Conservation (phyloP, 371 early-diverging fungal species). For the Actinomucor elegans region DNA sequence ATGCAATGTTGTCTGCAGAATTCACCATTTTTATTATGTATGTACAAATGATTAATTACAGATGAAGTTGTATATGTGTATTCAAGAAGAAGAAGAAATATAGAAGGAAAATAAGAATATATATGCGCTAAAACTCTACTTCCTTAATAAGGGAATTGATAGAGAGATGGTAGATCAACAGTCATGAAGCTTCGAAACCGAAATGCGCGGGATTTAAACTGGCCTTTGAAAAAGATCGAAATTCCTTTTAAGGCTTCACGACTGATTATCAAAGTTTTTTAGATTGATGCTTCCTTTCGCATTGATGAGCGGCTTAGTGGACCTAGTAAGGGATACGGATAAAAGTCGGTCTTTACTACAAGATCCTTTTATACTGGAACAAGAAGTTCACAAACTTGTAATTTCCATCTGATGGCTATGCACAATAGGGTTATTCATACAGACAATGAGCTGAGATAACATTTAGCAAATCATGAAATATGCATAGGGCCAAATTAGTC, state of each 20-base stretch:
- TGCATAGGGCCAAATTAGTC: too few relatives aligned
- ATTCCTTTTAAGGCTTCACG: neutral
- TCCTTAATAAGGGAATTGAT: slow-evolving; percentile 21
- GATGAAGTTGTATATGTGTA: neutral
- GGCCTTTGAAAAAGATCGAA: neutral
- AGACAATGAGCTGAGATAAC: too few relatives aligned
- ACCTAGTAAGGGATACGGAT: too few relatives aligned
- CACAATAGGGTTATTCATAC: too few relatives aligned
- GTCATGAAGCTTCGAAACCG: slow-evolving; percentile 4
- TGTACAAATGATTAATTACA: neutral
- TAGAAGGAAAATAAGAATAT: slow-evolving; percentile 1
- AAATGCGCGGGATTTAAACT: neutral
- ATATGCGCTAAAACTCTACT: neutral
- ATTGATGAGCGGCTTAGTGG: too few relatives aligned
- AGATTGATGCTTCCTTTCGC: neutral
- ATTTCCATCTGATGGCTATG: too few relatives aligned
- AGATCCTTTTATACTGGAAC: too few relatives aligned
- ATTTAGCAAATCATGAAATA: too few relatives aligned
- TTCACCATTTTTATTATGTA: slow-evolving; percentile 13
- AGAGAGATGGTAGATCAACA: slow-evolving; percentile 30
- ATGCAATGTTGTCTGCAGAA: slow-evolving; percentile 8
- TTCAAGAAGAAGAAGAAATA: neutral
- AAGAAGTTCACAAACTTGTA: too few relatives aligned
- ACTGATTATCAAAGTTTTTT: slow-evolving; percentile 1
- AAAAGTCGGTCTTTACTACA: too few relatives aligned